These are phyloP conservation scores for Cupressus sempervirens DNA, from an alignment of 75 land plant genomes.

Conservation along the genomic window DNA sequence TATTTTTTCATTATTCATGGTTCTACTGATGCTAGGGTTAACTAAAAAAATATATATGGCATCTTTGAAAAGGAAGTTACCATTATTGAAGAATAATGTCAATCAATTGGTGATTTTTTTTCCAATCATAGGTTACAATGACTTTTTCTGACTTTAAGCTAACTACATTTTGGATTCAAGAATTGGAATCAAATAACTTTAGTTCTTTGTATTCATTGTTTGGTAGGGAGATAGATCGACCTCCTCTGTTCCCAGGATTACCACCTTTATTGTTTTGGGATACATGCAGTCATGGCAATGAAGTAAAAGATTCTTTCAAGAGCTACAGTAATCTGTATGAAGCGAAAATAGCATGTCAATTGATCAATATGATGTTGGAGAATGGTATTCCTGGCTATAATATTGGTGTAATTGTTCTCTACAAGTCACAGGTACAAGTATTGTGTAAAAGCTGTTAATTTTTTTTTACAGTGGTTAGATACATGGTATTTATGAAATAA, in stretches of 20 bases:
- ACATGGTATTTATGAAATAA: background rate
- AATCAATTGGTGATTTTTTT: background rate
- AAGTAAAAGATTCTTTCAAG: slow-evolving; percentile 19
- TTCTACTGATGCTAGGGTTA: background rate
- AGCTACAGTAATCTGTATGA: slow-evolving; percentile 25
- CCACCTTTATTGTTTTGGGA: slow-evolving; percentile 33
- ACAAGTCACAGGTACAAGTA: slow-evolving; percentile 29
- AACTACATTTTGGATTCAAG: background rate
- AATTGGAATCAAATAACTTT: background rate
- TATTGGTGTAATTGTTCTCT: slow-evolving; percentile 30
- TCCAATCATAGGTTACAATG: background rate
- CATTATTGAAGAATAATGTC: background rate
- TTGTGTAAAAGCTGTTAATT: background rate
- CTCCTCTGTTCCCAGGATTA: slow-evolving; percentile 23
- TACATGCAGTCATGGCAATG: slow-evolving; percentile 25
- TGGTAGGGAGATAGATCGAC: slow-evolving; percentile 22
- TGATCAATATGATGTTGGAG: slow-evolving; percentile 15
- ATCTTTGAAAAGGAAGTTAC: background rate
- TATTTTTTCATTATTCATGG: background rate
- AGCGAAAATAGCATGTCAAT: slow-evolving; percentile 20
- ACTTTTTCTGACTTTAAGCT: background rate
- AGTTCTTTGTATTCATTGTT: background rate
- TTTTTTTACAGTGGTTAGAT: background rate
- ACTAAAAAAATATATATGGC: background rate
- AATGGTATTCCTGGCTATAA: slow-evolving; percentile 13